Percentiles rank a stretch among this genome's conserved stretches.
phyloP scores from a whole-genome alignment of 495 filamentous ascomycete genomes.

The Sordaria brevicollis region DNA sequence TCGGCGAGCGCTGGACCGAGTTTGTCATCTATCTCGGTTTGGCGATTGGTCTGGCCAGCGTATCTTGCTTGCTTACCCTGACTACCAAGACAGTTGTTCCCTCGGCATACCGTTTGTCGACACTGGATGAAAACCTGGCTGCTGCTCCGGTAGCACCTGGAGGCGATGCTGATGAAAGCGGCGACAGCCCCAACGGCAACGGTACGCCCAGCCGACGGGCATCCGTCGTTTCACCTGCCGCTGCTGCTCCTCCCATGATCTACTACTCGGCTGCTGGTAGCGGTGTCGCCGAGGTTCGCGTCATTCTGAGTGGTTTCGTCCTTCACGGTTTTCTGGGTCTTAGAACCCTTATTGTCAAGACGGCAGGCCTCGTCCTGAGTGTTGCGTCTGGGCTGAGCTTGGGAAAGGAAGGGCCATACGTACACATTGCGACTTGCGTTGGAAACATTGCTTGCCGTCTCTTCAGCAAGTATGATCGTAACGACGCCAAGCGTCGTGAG shows the following conservation, averaged over 20 bases:
- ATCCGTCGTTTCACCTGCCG: constrained; percentile 30
- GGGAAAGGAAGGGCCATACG: constrained; percentile 95
- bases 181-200: not conserved
- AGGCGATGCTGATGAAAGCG: constrained; percentile 26
- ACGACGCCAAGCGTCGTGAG: constrained; percentile 81
- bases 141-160: constrained; percentile 33
- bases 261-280: constrained; percentile 96
- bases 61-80: constrained; percentile 71
- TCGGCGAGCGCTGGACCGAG: constrained; percentile 57
- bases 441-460: constrained; percentile 91
- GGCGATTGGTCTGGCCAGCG: constrained; percentile 60
- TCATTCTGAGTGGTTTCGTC: constrained; percentile 95
- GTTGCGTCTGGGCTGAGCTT: constrained; percentile 88
- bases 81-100: constrained; percentile 86
- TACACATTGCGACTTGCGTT: constrained; percentile 92
- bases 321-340: constrained; percentile 90
- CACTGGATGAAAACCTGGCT: constrained; percentile 67
- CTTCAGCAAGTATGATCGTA: constrained; percentile 86
- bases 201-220: not conserved
- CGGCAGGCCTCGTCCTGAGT: constrained; percentile 70
- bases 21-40: constrained; percentile 61
- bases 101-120: constrained; percentile 73
- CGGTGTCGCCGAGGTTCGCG: constrained; percentile 94
- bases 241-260: constrained; percentile 55
- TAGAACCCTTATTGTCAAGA: constrained; percentile 82